These are phyloP conservation scores for Umbelopsis vinacea DNA, from an alignment of 192 early-diverging fungal genomes.

Conservation along the genomic window DNA sequence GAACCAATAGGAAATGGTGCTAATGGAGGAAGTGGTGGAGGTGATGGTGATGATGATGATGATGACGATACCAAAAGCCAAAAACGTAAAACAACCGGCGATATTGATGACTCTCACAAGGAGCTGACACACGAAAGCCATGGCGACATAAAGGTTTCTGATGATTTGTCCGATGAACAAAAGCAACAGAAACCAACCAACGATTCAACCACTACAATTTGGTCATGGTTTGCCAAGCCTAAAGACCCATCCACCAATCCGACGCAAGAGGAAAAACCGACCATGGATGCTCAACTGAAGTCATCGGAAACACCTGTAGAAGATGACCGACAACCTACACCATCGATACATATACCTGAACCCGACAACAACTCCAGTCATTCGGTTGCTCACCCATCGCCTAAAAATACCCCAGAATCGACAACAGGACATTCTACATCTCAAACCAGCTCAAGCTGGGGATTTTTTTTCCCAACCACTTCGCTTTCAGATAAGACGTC, in stretches of 20 bases:
- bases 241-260: background rate
- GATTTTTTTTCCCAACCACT: background rate
- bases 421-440: background rate
- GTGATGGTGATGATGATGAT: background rate
- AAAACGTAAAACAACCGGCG: background rate
- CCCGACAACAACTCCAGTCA: background rate
- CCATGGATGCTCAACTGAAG: background rate
- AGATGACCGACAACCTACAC: background rate
- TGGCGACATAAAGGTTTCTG: background rate
- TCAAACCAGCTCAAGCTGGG: constrained; percentile 14
- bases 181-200: background rate
- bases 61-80: background rate
- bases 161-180: background rate
- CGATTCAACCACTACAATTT: background rate
- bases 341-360: background rate
- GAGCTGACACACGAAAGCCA: background rate
- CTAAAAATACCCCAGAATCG: background rate
- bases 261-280: background rate
- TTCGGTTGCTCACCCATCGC: background rate
- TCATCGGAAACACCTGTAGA: background rate
- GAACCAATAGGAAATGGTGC: background rate
- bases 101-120: background rate
- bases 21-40: background rate
- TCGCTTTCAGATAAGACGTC: background rate
- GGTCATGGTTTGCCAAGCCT: constrained; percentile 13